These are phyloP conservation scores for Cudoniella acicularis DNA, from an alignment of 495 filamentous ascomycete species.

Conservation along the genomic window DNA sequence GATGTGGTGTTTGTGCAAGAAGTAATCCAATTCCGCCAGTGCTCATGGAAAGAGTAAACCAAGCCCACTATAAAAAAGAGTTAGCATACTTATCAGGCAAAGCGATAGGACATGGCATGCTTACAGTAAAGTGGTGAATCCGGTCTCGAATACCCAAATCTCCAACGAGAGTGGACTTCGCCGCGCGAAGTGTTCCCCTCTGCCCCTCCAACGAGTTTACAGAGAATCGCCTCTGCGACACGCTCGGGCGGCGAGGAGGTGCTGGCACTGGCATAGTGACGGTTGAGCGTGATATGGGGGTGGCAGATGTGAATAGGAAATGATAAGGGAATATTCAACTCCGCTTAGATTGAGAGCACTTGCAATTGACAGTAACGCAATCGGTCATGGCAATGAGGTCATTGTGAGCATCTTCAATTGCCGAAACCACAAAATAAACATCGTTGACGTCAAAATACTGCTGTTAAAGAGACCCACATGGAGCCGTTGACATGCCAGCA, in stretches of 20 bases:
- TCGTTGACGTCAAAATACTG: neutral
- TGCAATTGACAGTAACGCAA: neutral
- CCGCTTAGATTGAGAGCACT: neutral
- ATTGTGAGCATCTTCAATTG: neutral
- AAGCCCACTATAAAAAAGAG: constrained; percentile 37
- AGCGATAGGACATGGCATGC: neutral
- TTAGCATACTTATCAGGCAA: neutral
- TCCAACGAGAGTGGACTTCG: neutral
- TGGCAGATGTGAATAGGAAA: neutral
- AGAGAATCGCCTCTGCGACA: neutral
- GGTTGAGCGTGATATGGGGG: neutral
- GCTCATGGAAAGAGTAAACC: constrained; percentile 57
- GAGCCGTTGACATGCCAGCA: neutral
- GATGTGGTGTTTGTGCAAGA: constrained; percentile 53
- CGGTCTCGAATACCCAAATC: neutral
- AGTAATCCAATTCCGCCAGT: constrained; percentile 63
- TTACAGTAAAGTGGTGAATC: neutral
- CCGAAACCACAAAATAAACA: neutral
- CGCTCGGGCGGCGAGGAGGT: neutral
- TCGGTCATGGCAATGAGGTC: no score
- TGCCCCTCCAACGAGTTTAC: neutral
- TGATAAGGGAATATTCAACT: neutral
- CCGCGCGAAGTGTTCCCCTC: neutral
- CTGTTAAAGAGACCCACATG: no score
- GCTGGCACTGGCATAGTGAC: neutral